phyloP scores from a whole-genome alignment of 805 yeast genomes.

The Ogataea pignaliae region DNA sequence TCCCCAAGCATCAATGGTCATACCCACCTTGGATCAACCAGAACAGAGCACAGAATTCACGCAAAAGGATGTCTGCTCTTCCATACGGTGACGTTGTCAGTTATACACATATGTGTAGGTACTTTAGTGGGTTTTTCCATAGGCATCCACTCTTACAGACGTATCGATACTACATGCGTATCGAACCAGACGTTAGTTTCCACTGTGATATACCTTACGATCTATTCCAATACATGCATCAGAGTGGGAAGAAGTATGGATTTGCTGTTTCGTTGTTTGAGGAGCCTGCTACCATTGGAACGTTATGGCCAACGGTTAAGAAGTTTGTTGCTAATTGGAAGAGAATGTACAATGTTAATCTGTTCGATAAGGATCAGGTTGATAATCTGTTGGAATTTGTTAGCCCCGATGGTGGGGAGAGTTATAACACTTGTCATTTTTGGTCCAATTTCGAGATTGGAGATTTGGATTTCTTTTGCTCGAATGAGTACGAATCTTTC shows the following conservation, averaged over 20 bases:
- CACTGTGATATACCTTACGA: conserved; percentile 46
- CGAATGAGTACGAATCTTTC: conserved; percentile 45
- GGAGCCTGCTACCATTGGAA: conserved; percentile 39
- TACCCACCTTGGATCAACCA: conserved; percentile 38
- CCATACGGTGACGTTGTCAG: conserved; percentile 55
- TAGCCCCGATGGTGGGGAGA: conserved; percentile 37
- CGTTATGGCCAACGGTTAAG: conserved; percentile 43
- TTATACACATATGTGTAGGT: conserved; percentile 60
- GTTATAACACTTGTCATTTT: conserved; percentile 48
- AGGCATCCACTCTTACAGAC: conserved; percentile 38
- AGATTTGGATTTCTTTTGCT: conserved; percentile 47
- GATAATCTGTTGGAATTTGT: conserved; percentile 39
- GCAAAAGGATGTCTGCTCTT: conserved; percentile 28
- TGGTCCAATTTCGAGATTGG: conserved; percentile 29
- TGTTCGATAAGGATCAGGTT: conserved; percentile 6
- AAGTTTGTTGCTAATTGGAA: conserved; percentile 26
- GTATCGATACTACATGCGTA: conserved; percentile 49
- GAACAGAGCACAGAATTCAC: conserved; percentile 25
- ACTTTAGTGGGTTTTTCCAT: conserved; percentile 42
- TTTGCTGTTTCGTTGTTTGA: conserved; percentile 46
- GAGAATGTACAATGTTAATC: conserved; percentile 31
- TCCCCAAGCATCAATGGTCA: conserved; percentile 39
- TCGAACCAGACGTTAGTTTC: conserved; percentile 43
- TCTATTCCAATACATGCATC: conserved; percentile 43
- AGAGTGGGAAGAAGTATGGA: conserved; percentile 40